Evolutionary conservation across 176 grass and related monocot genomes (phyloP), one percentile per base, ranked within the genome.

Genomic region (Oryza meyeriana): DNA sequence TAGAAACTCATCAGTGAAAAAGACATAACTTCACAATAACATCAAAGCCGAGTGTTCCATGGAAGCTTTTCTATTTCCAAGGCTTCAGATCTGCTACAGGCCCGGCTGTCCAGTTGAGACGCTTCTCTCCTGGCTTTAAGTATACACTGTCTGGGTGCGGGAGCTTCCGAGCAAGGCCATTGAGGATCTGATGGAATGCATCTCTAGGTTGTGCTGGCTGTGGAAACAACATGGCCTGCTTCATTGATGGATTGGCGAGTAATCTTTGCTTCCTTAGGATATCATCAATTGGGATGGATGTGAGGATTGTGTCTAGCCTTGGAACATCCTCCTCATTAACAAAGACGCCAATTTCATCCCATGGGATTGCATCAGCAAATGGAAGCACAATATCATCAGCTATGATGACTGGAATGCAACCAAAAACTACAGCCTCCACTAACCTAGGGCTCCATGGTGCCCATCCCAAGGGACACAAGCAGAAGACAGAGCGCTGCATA

Each of bases 381-480:
- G 94, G 91, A 28, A 97, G 82, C 72, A 97, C 94, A 30, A 97
- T 97, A 69, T 93, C 88, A 4, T 93, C 94, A 16, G 91, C 94
- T 83, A 97, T 97, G 77, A 97, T 90, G 18, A 97, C 91, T 27
- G 94, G 94, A 86, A 97, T 97, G 94, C 94, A 97, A 61, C 94
- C 91, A 2, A 93, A 97, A 70, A 93, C 88, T 41, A 93, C 94
- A 8, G 86, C 94, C 83, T 97, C 94, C 22, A 97, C 94, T 74
- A 97, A 75, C 59, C 94, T 84, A 77, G 94, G 94, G 26, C 94
- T 93, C 94, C 94, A 97, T 76, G 94, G 94, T 26, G 94, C 94
- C 91, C 94, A 97, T 44, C 94, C 94, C 41, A 97, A 82, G 12
- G 94, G 94, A 33, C 94, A 97, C 64, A 97, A 73, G 86, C 94